These are phyloP conservation scores for Sphagnum contortum DNA, from an alignment of 225 moss, liverwort and hornwort genomes.

Conservation along the genomic window DNA sequence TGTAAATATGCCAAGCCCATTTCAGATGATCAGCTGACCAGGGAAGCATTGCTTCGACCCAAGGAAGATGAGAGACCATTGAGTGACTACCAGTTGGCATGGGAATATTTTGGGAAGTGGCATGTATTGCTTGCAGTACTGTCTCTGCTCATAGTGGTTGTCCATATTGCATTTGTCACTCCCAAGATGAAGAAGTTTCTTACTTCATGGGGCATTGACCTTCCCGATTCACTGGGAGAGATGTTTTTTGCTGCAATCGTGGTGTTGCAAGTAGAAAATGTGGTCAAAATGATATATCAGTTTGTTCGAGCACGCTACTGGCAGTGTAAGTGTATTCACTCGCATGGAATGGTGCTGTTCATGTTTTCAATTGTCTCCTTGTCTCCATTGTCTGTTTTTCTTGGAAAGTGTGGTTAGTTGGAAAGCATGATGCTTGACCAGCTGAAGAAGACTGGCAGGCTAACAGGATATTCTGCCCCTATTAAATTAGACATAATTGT, in stretches of 20 bases:
- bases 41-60: not conserved
- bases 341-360: no score
- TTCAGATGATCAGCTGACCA: slow-evolving; percentile 9
- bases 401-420: no score
- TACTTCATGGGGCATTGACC: slow-evolving; percentile 56
- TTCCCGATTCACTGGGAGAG: slow-evolving; percentile 76
- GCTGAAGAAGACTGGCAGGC: no score
- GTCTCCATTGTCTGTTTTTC: no score
- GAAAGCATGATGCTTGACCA: no score
- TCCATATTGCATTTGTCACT: slow-evolving; percentile 67
- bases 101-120: slow-evolving; percentile 80
- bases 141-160: slow-evolving; percentile 40
- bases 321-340: slow-evolving; percentile 31
- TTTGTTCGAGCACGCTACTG: slow-evolving; percentile 71
- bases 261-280: slow-evolving; percentile 71
- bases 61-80: slow-evolving; percentile 41
- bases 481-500: slow-evolving; percentile 4
- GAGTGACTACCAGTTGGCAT: slow-evolving; percentile 73
- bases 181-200: slow-evolving; percentile 36
- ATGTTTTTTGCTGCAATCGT: slow-evolving; percentile 54
- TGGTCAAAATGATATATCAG: slow-evolving; percentile 75
- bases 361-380: no score
- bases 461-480: no score
- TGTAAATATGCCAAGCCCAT: slow-evolving; percentile 42
- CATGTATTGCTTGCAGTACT: slow-evolving; percentile 66